Base-by-base conservation (phyloP, 129 eudicot species). In the Deinandra increscens region DNA sequence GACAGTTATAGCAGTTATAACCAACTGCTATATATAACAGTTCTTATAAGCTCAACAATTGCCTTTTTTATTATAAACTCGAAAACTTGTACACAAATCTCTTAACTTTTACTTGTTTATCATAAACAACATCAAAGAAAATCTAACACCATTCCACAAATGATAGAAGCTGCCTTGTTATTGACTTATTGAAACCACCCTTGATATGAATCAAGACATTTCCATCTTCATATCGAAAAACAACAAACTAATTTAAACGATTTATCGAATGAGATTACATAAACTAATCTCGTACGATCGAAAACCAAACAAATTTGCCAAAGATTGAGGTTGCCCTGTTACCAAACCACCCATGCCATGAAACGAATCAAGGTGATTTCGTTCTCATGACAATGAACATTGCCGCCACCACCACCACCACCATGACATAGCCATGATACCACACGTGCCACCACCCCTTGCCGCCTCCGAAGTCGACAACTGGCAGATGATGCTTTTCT, bases 271-370 rank as follows among this genome's bases (percentile, higher is more conserved):
- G 42, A 51, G 64, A 54, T 41, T 50, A 39, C 37, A 15, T 39
- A 1, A 26, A 26, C 31, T 26, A 26, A 26, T 26, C 31, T 26
- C 31, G 31, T 26, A 26, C 31, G 43, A 70, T 13, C 42, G 22
- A 55, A 56, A 42, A 70, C 18, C 7, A 5, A 72, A 62, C 49
- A 50, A 4, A 15, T 74, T 65, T 65, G 79, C 79, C 79, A 75
- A 75, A 75, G 79, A 66, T 66, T 44, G 73, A 75, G 73, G 73
- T 75, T 75, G 79, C 79, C 79, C 79, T 65, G 67, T 34, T 65
- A 58, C 38, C 19, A 66, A 42, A 19, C 79, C 49, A 55, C 79
- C 50, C 45, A 65, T 7, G 66, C 42, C 66, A 55, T 13, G 13
- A 22, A 61, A 37, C 9, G 9, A 36, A 76, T 48, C 71, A 76